Conservation (phyloP, 2,329 filamentous ascomycete genomes). For the Nigrospora sphaerica region DNA sequence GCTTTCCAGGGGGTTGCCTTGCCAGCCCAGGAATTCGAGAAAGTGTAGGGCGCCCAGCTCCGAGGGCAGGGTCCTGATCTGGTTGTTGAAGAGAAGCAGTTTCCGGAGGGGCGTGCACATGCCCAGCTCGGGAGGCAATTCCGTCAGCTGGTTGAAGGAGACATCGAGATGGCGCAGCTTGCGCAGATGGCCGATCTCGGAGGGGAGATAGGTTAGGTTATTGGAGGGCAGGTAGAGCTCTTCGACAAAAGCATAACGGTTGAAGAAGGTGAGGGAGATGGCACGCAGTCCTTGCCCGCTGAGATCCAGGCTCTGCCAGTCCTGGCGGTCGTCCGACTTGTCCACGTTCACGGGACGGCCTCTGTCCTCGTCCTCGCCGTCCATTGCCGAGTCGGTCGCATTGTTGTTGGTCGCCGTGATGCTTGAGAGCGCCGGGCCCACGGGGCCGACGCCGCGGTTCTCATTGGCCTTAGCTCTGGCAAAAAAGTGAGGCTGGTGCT, state of each 20-base stretch:
- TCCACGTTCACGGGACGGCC: constrained; percentile 60
- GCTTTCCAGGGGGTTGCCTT: constrained; percentile 79
- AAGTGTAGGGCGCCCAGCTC: constrained; percentile 87
- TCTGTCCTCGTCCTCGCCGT: constrained; percentile 49
- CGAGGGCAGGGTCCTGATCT: constrained; percentile 71
- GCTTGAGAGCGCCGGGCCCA: constrained; percentile 39
- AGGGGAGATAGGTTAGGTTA: constrained; percentile 73
- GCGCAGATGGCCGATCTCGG: constrained; percentile 74
- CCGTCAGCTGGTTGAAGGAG: constrained; percentile 77
- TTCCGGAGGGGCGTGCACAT: constrained; percentile 93
- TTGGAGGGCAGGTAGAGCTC: constrained; percentile 94
- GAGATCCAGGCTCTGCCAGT: constrained; percentile 91
- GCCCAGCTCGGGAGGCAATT: constrained; percentile 83
- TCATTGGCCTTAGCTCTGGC: constrained; percentile 63
- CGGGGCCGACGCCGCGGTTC: constrained; percentile 58
- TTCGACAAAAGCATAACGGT: constrained; percentile 74
- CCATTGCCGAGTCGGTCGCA: constrained; percentile 36
- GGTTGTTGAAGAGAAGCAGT: constrained; percentile 84
- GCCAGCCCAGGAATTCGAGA: constrained; percentile 82
- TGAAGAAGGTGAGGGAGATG: constrained; percentile 72
- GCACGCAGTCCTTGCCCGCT: constrained; percentile 91
- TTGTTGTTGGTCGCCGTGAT: constrained; percentile 8
- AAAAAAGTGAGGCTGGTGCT: constrained; percentile 63
- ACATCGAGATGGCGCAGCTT: constrained; percentile 78
- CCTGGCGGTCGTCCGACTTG: constrained; percentile 61